These are phyloP conservation scores for Clonostachys byssicola DNA, from an alignment of 2,329 filamentous ascomycete species.

Conservation along the genomic window DNA sequence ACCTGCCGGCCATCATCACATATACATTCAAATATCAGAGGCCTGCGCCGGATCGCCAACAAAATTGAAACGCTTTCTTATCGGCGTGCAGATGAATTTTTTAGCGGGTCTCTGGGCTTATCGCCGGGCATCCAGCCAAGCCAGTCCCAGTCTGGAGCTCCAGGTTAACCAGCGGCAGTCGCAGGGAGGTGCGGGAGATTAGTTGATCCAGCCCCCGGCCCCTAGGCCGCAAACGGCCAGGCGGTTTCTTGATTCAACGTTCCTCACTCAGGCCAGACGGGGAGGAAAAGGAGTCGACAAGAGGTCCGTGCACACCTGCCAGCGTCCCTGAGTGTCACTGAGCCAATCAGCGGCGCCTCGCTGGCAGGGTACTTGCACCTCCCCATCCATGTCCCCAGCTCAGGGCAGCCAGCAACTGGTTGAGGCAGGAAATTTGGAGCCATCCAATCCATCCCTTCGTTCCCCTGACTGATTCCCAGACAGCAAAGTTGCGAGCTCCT, in stretches of 20 bases:
- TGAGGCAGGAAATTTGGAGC: slow-evolving; percentile 20
- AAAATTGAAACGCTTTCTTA: slow-evolving; percentile 14
- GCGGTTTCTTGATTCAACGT: background rate
- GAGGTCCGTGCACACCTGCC: slow-evolving; percentile 1
- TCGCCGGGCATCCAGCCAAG: background rate
- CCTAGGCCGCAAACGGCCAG: slow-evolving; percentile 6
- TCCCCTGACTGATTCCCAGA: slow-evolving; percentile 22
- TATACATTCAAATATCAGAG: slow-evolving; percentile 13
- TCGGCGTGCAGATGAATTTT: slow-evolving; percentile 15
- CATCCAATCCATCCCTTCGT: slow-evolving; percentile 13
- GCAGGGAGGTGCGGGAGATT: slow-evolving; percentile 18
- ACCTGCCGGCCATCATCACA: slow-evolving; percentile 24
- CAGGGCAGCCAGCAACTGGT: slow-evolving; percentile 9
- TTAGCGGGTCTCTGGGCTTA: slow-evolving; percentile 7
- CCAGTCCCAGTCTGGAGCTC: background rate
- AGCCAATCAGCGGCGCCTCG: slow-evolving; percentile 14
- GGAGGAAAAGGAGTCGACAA: slow-evolving; percentile 1
- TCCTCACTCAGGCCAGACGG: background rate
- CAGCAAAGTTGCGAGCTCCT: slow-evolving; percentile 3
- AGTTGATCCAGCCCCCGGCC: slow-evolving; percentile 22
- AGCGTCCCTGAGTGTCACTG: slow-evolving; percentile 5
- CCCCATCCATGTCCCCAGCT: background rate
- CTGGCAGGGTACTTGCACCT: background rate
- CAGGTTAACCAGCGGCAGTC: background rate
- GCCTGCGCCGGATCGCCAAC: slow-evolving; percentile 4